Conservation (phyloP, 163 green algal species). For the Chloromonas sp. region DNA sequence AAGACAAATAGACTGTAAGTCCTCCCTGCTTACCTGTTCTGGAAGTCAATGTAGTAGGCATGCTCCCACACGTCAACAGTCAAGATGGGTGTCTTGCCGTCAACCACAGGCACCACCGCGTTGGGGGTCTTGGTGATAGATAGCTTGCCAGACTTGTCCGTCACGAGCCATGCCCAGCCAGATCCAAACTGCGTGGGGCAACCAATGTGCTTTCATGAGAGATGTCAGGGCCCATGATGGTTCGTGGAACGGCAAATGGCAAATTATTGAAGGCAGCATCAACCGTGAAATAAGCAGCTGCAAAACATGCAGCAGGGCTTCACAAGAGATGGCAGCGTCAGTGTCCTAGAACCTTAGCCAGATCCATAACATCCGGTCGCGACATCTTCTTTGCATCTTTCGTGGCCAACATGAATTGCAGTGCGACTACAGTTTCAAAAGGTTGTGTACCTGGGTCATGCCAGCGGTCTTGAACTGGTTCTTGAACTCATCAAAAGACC, state of each 20-base stretch:
- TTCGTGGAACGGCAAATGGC: too few relatives aligned
- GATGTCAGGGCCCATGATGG: too few relatives aligned
- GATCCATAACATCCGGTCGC: too few relatives aligned
- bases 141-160: slow-evolving; percentile 55
- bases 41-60: slow-evolving; percentile 43
- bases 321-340: not conserved
- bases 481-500: slow-evolving; percentile 62
- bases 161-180: slow-evolving; percentile 64
- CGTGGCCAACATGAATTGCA: too few relatives aligned
- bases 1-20: too few relatives aligned
- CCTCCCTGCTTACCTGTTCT: not conserved
- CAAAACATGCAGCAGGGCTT: not conserved
- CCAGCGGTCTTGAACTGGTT: slow-evolving; percentile 60
- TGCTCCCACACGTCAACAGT: slow-evolving; percentile 60
- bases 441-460: slow-evolving; percentile 26
- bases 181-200: slow-evolving; percentile 57
- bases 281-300: too few relatives aligned
- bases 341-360: not conserved
- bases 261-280: too few relatives aligned
- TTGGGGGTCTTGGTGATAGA: slow-evolving; percentile 69
- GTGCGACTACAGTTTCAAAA: not conserved
- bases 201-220: too few relatives aligned
- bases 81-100: slow-evolving; percentile 60
- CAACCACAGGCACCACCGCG: slow-evolving; percentile 58
- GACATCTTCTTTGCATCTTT: too few relatives aligned